Percentiles rank a stretch among this genome's conserved stretches.
phyloP scores from a whole-genome alignment of 495 filamentous ascomycete species.

The Aspergillus wentii region DNA sequence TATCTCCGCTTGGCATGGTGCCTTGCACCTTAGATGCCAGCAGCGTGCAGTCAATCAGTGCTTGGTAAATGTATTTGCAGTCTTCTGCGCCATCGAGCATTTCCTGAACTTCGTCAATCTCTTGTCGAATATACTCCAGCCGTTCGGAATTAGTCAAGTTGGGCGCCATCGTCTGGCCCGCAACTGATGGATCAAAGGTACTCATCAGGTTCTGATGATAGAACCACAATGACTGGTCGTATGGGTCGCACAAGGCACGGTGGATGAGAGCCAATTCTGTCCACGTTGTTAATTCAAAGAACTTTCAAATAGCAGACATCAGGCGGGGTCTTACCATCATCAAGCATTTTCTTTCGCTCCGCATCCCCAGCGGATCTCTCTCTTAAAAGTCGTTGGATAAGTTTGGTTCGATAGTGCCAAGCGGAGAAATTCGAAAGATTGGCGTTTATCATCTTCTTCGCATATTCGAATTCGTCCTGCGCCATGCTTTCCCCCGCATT shows the following conservation, averaged over 20 bases:
- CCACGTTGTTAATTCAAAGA: constrained; percentile 3
- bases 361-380: constrained; percentile 59
- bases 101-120: constrained; percentile 66
- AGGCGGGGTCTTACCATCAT: constrained; percentile 72
- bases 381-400: constrained; percentile 71
- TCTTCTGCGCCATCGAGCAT: constrained; percentile 70
- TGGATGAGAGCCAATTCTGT: constrained; percentile 70
- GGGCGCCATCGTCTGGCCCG: constrained; percentile 54
- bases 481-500: constrained; percentile 49
- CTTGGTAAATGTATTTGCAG: constrained; percentile 77
- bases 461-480: constrained; percentile 83
- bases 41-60: constrained; percentile 56
- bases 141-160: constrained; percentile 58
- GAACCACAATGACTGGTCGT: constrained; percentile 93
- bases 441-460: constrained; percentile 73
- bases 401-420: constrained; percentile 84
- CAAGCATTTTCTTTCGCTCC: constrained; percentile 62
- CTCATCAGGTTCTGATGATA: constrained; percentile 84
- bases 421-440: constrained; percentile 95
- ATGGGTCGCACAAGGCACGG: constrained; percentile 77
- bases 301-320: constrained; percentile 4
- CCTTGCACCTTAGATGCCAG: constrained; percentile 31
- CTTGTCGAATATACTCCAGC: constrained; percentile 57
- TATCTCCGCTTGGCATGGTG: constrained; percentile 31
- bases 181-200: constrained; percentile 48